Base-by-base conservation (phyloP, 805 yeast species). In the Blastobotrys muscicola region DNA sequence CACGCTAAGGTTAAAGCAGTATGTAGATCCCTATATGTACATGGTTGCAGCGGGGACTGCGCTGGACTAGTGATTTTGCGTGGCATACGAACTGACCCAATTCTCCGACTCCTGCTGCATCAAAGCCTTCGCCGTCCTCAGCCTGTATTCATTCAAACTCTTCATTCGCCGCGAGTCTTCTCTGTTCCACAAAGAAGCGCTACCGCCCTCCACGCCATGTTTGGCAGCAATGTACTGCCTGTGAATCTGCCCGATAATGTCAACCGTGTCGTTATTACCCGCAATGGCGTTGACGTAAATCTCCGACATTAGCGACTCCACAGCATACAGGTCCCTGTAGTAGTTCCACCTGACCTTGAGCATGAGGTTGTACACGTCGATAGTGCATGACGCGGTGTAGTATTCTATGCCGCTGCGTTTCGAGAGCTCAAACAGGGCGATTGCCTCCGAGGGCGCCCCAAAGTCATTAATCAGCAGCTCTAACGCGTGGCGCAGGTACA, bases 251-350 rank as follows among this genome's bases (percentile, higher is more conserved):
- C 52, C 45, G 12, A 64, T 48, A 9, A 63, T 45, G 36, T 51
- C 54, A 8, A 58, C 51, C 4, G 72, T 69, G 10, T 52, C 58
- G 3, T 55, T 41, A 42, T 64, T 58, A 3, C 68, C 64, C 30
- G 58, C 57, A 8, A 70, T 60, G 5, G 69, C 73, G 46, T 70
- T 68, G 42, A 66, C 64, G 11, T 59, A 61, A 54, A 70, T 58
- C 44, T 70, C 74, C 12, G 65, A 60, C n/a, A 66, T 53, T 12
- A 66, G 46, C 10, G 52, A 49, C 16, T 61, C 58, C n/a, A 67
- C 59, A 3, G 58, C 53, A 23, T 53, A 55, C 29, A 69, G 47
- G 44, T 68, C 71, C 32, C 63, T 59, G 51, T 58, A 67, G 38
- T 51, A 51, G 23, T 61, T 52, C 74, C 74, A 70, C n/a, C 59